Evolutionary conservation across 2,329 filamentous ascomycete species (phyloP).

Genomic region (Microcera coccophila): DNA sequence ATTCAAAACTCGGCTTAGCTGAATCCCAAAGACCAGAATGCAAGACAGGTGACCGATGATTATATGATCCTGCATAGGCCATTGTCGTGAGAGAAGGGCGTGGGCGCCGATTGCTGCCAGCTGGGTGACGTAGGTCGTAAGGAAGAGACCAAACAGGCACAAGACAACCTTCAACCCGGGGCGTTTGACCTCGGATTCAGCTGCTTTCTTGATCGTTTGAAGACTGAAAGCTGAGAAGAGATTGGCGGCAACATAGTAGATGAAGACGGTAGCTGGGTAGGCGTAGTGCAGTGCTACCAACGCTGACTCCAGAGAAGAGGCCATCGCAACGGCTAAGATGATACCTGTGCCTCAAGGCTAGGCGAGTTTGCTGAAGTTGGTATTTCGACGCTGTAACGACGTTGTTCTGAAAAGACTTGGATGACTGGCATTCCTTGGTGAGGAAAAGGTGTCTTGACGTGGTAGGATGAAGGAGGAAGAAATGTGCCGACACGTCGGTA

Average conservation of each 20-base stretch:
- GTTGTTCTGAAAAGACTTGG: no score
- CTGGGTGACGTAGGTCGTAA: conserved; percentile 48
- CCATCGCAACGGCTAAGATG: conserved; percentile 10
- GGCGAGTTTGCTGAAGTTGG: not conserved
- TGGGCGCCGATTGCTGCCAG: conserved; percentile 38
- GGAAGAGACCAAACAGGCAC: conserved; percentile 42
- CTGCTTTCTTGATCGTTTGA: conserved; percentile 38
- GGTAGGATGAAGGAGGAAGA: not conserved
- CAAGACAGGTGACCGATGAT: conserved; percentile 59
- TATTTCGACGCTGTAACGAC: not conserved
- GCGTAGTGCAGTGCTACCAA: conserved; percentile 22
- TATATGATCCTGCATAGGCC: conserved; percentile 44
- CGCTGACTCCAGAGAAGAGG: conserved; percentile 15
- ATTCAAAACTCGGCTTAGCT: conserved; percentile 53
- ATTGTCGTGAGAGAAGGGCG: conserved; percentile 33
- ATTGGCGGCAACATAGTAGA: conserved; percentile 59
- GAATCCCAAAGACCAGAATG: conserved; percentile 59
- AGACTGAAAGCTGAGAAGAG: conserved; percentile 52
- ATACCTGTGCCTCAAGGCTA: not conserved
- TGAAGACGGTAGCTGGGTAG: conserved; percentile 36
- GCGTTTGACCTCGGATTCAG: conserved; percentile 11
- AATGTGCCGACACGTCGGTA: not conserved
- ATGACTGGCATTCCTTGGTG: no score
- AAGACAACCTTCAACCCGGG: conserved; percentile 27
- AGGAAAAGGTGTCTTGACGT: no score